phyloP scores from a whole-genome alignment of 495 filamentous ascomycete genomes.

The Cercophora samala region DNA sequence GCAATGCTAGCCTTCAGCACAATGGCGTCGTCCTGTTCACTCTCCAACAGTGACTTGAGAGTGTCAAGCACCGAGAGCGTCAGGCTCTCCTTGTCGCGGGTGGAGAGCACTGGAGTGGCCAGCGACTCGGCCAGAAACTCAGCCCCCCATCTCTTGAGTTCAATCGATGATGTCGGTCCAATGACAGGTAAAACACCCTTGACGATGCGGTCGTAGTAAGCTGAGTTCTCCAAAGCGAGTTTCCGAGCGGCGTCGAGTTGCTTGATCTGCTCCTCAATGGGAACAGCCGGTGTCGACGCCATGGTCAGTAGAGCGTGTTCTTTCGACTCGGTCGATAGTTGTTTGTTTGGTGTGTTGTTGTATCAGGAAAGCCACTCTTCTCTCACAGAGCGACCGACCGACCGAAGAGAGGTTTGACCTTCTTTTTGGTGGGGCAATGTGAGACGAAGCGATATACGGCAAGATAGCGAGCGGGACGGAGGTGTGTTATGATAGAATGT shows the following conservation, averaged over 20 bases:
- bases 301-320: constrained; percentile 25
- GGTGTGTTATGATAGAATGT: neutral
- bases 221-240: constrained; percentile 76
- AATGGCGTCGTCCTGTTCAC: constrained; percentile 66
- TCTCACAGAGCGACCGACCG: neutral
- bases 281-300: constrained; percentile 44
- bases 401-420: neutral
- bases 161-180: constrained; percentile 64
- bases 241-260: constrained; percentile 85
- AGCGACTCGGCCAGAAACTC: constrained; percentile 97
- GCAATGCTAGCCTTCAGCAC: constrained; percentile 82
- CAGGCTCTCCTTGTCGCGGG: constrained; percentile 71
- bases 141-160: constrained; percentile 90
- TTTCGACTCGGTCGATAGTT: neutral
- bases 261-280: constrained; percentile 68
- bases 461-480: neutral
- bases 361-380: neutral
- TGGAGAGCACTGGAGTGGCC: constrained; percentile 71
- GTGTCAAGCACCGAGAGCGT: constrained; percentile 69
- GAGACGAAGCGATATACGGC: neutral
- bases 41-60: constrained; percentile 68
- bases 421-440: neutral
- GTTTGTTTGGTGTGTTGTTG: constrained; percentile 5
- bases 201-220: constrained; percentile 84
- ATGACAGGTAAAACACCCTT: constrained; percentile 87